These are phyloP conservation scores for Aureobasidium sp. DNA, from an alignment of 2,329 filamentous ascomycete species.

Conservation along the genomic window DNA sequence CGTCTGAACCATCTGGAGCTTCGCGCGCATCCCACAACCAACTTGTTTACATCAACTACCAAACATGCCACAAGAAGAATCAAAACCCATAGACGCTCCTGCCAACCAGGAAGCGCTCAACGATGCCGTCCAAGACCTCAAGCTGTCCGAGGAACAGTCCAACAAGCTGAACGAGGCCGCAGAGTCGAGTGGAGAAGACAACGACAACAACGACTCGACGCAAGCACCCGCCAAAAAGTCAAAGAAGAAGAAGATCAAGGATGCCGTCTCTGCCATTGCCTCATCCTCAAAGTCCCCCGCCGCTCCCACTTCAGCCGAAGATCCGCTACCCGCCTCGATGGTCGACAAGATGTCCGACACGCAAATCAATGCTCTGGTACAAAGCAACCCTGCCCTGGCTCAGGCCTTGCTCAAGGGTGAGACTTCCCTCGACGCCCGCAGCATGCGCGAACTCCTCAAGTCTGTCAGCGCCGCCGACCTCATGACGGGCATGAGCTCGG, in stretches of 20 bases:
- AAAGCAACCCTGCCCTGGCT: slow-evolving; percentile 14
- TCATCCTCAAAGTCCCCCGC: slow-evolving; percentile 12
- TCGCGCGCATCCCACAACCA: neutral
- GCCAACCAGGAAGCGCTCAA: slow-evolving; percentile 40
- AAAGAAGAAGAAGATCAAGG: slow-evolving; percentile 49
- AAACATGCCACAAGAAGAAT: slow-evolving; percentile 48
- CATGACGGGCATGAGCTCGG: slow-evolving; percentile 66
- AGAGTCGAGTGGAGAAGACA: neutral
- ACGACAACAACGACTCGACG: neutral
- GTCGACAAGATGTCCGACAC: slow-evolving; percentile 13
- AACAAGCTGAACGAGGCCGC: slow-evolving; percentile 17
- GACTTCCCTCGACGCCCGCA: neutral
- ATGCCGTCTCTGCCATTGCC: slow-evolving; percentile 17
- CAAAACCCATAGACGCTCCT: slow-evolving; percentile 50
- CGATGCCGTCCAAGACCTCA: slow-evolving; percentile 37
- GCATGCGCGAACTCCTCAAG: slow-evolving; percentile 42
- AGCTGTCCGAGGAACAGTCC: slow-evolving; percentile 27
- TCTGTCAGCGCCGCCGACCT: slow-evolving; percentile 61
- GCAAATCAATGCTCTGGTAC: slow-evolving; percentile 14
- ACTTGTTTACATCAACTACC: neutral
- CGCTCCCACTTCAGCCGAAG: slow-evolving; percentile 13
- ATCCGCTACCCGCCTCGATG: slow-evolving; percentile 8
- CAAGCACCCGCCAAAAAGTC: slow-evolving; percentile 49
- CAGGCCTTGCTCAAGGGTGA: slow-evolving; percentile 7
- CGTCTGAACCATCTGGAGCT: neutral